Conservation (phyloP, 192 early-diverging fungal genomes). For the Podila epicladia region DNA sequence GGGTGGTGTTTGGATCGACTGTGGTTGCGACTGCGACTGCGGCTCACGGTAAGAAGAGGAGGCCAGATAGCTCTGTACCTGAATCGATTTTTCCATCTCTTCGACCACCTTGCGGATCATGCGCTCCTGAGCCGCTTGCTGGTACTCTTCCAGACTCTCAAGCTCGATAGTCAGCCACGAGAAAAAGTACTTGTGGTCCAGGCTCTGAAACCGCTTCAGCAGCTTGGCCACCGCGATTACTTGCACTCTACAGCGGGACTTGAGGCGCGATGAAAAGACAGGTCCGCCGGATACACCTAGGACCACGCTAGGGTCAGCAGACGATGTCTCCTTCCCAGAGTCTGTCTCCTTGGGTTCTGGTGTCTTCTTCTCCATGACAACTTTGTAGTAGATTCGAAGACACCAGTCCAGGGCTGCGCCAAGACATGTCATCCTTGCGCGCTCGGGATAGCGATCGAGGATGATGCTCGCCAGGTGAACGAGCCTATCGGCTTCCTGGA, state of each 20-base stretch:
- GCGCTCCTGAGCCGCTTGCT: constrained; percentile 15
- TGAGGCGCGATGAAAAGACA: constrained; percentile 24
- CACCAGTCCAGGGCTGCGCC: constrained; percentile 41
- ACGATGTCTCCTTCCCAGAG: not conserved
- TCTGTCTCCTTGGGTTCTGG: not conserved
- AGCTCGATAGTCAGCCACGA: constrained; percentile 41
- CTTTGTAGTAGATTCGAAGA: constrained; percentile 42
- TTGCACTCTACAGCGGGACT: constrained; percentile 11
- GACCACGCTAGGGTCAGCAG: not conserved
- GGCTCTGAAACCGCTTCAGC: constrained; percentile 19
- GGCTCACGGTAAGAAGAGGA: not conserved
- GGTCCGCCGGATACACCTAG: not conserved
- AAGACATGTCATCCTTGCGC: constrained; percentile 28
- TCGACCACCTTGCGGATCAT: constrained; percentile 25
- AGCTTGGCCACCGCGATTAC: constrained; percentile 20
- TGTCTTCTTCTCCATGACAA: constrained; percentile 18
- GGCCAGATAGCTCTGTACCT: not conserved
- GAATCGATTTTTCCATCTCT: not conserved
- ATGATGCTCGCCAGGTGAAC: constrained; percentile 7
- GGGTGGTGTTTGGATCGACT: not conserved
- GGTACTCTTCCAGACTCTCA: constrained; percentile 24
- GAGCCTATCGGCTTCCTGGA: constrained; percentile 38
- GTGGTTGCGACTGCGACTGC: not conserved
- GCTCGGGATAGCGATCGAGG: constrained; percentile 33
- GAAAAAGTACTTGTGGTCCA: constrained; percentile 30